phyloP scores from a whole-genome alignment of 164 flowering plant species.

The Litsea cubeba region DNA sequence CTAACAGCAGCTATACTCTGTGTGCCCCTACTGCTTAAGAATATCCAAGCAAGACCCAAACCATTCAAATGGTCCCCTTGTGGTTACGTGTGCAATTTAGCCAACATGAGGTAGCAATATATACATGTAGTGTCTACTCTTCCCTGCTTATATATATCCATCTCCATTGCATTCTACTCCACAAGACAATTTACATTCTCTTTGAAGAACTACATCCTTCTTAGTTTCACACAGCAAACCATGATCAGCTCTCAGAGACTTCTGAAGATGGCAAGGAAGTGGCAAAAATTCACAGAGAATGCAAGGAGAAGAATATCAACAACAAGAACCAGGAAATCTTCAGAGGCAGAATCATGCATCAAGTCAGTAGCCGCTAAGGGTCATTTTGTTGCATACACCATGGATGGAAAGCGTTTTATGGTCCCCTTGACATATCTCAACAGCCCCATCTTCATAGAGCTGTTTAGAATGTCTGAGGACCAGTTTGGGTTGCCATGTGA shows the following conservation, averaged over 20 bases:
- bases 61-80: not conserved
- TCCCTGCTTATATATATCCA: not conserved
- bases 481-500: constrained; percentile 29
- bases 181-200: not conserved
- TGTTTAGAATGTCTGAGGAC: constrained; percentile 38
- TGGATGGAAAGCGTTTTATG: constrained; percentile 31
- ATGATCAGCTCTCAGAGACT: constrained; percentile 21
- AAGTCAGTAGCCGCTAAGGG: constrained; percentile 19
- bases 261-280: constrained; percentile 17
- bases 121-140: not conserved
- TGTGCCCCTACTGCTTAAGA: no score
- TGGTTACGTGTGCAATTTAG: not conserved
- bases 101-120: not conserved
- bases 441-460: constrained; percentile 32
- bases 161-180: not conserved
- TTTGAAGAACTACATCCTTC: not conserved
- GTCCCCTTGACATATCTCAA: constrained; percentile 29
- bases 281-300: constrained; percentile 9
- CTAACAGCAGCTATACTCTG: no score
- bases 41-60: not conserved
- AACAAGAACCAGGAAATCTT: not conserved
- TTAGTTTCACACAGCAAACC: not conserved
- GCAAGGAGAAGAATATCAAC: constrained; percentile 19
- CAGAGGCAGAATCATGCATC: not conserved
- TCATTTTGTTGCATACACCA: constrained; percentile 29